Base-by-base conservation (phyloP, 1,284 basidiomycete species). In the Trichosporon sp. region DNA sequence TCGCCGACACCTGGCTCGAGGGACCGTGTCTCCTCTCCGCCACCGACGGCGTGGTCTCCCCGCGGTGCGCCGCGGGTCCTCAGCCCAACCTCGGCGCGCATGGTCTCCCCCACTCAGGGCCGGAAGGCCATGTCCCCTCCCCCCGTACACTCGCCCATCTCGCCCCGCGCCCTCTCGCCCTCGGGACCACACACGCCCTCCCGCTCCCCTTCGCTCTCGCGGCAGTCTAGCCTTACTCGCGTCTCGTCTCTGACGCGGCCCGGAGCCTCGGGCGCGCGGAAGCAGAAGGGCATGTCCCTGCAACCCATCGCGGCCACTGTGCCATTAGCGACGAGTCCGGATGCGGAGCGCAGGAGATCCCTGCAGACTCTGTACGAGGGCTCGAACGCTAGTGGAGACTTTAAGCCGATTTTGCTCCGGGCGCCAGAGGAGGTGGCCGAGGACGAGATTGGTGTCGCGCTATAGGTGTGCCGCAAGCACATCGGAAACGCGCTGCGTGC, bases 361-460 rank as follows among this genome's bases (percentile, higher is more conserved):
- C 16, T 63, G 31, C 59, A 63, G 59, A 63, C 59, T 32, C 59
- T 63, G 31, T 63, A 63, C 14, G 59, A 63, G 59, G 31, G 56
- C 5, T 26, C 8, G 19, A 35, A 35, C 16, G 26, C 56, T 1
- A 32, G 32, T 8, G 7, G 8, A 1, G 31, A 63, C 14, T 35
- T 63, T 3, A 21, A n/a, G 59, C 59, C 59, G 16, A 63, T 63
- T 12, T 32, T 37, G 4, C 59, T 63, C 4, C 4, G 59, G 14
- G 59, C 59, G 31, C 59, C 59, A 5, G 59, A 63, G 32, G 59
- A 63, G 59, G 59, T 63, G 31, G 59, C 59, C 7, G 59, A 63
- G 12, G 59, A 63, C n/a, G 59, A 63, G 59, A 63, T 63, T 8
- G 59, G 59, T 6, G 59, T 63, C 2, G 59, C 59, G 11, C 19